Evolutionary conservation across 2,329 filamentous ascomycete genomes (phyloP), one percentile per base, ranked within the genome.

Genomic region (Claviceps pazoutovae): DNA sequence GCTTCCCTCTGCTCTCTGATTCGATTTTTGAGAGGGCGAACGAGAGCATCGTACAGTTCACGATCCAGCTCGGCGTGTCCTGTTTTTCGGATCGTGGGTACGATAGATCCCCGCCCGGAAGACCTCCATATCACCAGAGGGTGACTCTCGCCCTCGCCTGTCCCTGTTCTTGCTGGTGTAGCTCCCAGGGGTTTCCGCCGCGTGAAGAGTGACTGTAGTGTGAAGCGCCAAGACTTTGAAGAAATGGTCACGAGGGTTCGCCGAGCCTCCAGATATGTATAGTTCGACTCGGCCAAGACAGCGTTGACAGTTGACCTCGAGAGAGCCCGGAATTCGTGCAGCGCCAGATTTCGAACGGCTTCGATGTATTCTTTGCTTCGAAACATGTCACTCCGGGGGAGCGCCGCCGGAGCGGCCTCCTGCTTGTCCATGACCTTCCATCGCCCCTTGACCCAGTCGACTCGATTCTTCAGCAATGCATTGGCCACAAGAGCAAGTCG

Each of bases 251-350:
- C 76, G 16, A 93, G 76, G 2, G 83, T 86, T 16, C 77, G 78
- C 38, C 86, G 76, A 13, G 85, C 82, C 34, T 83, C 76, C 21
- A 84, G 79, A 60, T 91, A 93, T 8, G 83, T 85, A 66, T 86
- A 82, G 67, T 93, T 93, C 61, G 78, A 80, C 65, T 93, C 87
- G 48, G 86, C 86, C 47, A 93, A 75, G 7, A 93, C 86, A 8
- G 83, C 86, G 61, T 83, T 80, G 66, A 91, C 84, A 3, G 85
- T 82, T 1, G 84, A 86, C 53, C 79, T 78, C 13, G 84, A 82
- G 43, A 91, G 69, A 19, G 82, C 83, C 59, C 81, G 83, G 69
- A 91, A 93, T 66, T 93, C 87, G 52, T 81, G 77, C 65, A 80
- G 83, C 23, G 86, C 76, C 23, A 86, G 71, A n/a, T 70, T 67